Evolutionary conservation across 139 green algal species (phyloP).

Genomic region (Chlorella sp.): DNA sequence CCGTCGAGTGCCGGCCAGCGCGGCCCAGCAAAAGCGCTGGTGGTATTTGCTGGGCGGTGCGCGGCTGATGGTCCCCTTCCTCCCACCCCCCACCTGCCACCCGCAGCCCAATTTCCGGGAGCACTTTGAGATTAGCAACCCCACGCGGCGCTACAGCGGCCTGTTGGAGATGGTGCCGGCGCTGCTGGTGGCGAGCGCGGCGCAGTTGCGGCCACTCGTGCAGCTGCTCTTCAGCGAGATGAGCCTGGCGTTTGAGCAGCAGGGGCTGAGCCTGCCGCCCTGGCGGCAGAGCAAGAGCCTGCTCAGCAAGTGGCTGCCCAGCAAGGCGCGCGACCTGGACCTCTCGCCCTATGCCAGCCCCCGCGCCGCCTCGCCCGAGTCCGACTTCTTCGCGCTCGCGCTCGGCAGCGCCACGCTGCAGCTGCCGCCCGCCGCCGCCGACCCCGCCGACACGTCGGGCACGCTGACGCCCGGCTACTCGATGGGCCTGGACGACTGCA

Average conservation of each 20-base stretch:
- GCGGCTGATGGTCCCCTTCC: too few relatives aligned
- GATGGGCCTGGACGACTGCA: constrained; percentile 6
- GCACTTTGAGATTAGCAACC: constrained; percentile 55
- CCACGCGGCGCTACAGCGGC: constrained; percentile 36
- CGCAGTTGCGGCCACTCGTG: constrained; percentile 47
- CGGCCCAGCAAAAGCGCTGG: too few relatives aligned
- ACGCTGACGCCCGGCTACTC: constrained; percentile 16
- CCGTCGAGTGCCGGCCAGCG: too few relatives aligned
- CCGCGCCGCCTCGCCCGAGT: constrained; percentile 7
- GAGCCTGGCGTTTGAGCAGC: constrained; percentile 49
- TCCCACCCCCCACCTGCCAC: background rate
- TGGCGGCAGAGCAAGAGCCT: constrained; percentile 65
- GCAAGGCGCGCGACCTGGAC: constrained; percentile 33
- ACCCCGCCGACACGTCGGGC: constrained; percentile 3
- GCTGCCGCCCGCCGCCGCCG: too few relatives aligned
- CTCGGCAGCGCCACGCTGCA: background rate
- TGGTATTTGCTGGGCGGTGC: too few relatives aligned
- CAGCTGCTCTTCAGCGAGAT: constrained; percentile 62
- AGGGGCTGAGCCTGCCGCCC: constrained; percentile 62
- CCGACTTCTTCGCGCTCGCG: background rate
- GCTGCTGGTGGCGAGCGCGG: constrained; percentile 56
- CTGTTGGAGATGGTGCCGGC: constrained; percentile 49
- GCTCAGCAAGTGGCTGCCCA: constrained; percentile 64
- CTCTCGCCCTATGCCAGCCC: constrained; percentile 28
- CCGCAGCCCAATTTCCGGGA: constrained; percentile 38